Conservation (phyloP, 2,329 filamentous ascomycete species). For the Rachicladosporium sp. region DNA sequence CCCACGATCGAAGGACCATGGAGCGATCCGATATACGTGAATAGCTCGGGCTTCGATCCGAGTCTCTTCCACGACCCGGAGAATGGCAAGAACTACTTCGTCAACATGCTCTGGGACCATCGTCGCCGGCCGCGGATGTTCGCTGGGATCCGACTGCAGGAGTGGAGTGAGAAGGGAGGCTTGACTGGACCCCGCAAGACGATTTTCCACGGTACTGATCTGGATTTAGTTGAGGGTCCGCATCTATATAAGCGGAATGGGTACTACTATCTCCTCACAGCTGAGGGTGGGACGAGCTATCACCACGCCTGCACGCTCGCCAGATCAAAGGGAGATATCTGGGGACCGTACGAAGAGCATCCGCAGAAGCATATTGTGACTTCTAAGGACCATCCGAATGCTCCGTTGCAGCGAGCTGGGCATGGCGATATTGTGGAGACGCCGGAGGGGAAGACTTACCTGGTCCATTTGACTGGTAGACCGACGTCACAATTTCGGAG, state of each 20-base stretch:
- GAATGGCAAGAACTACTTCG: conserved; percentile 5
- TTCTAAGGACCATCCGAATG: conserved; percentile 29
- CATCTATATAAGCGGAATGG: conserved; percentile 47
- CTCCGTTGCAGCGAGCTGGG: conserved; percentile 39
- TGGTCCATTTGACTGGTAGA: conserved; percentile 35
- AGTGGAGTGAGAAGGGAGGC: conserved; percentile 5
- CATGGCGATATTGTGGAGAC: conserved; percentile 40
- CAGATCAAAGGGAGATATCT: conserved; percentile 37
- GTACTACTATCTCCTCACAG: conserved; percentile 49
- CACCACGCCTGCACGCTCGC: conserved; percentile 49
- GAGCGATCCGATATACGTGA: conserved; percentile 44
- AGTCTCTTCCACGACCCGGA: conserved; percentile 5
- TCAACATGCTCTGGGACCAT: conserved; percentile 10
- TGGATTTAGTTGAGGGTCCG: conserved; percentile 30
- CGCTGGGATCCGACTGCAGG: conserved; percentile 8
- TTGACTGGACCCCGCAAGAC: conserved; percentile 6
- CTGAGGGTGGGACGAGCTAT: conserved; percentile 42
- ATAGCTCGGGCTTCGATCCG: conserved; percentile 51
- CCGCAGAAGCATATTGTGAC: conserved; percentile 44
- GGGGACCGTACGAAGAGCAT: conserved; percentile 51
- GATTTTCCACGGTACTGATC: conserved; percentile 5
- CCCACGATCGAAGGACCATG: conserved; percentile 40
- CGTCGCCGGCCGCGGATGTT: conserved; percentile 6
- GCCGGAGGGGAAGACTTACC: conserved; percentile 35
- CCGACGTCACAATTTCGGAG: conserved; percentile 35